These are phyloP conservation scores for Brassica napus DNA, from an alignment of 345 rosid genomes.

Conservation along the genomic window DNA sequence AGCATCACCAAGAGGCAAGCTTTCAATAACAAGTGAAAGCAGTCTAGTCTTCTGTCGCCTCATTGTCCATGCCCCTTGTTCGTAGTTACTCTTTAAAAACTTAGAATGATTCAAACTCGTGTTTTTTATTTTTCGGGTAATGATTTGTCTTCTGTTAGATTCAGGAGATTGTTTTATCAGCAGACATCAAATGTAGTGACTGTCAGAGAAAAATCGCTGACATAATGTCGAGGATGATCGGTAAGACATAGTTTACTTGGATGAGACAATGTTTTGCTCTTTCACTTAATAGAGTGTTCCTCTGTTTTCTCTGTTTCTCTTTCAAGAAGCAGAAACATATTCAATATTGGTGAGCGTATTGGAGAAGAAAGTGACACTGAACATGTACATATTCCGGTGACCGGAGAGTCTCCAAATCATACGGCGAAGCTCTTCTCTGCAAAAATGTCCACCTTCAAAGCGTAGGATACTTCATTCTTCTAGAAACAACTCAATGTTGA, in stretches of 20 bases:
- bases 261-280: background rate
- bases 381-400: conserved; percentile 60
- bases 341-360: conserved; percentile 60
- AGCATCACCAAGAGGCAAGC: conserved; percentile 33
- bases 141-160: conserved; percentile 47
- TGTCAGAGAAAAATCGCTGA: conserved; percentile 77
- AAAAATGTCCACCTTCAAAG: conserved; percentile 62
- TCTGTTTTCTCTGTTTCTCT: background rate
- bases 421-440: conserved; percentile 42
- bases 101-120: background rate
- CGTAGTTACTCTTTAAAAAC: conserved; percentile 41
- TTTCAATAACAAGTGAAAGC: conserved; percentile 51
- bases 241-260: conserved; percentile 36
- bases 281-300: background rate
- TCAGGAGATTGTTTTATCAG: conserved; percentile 81
- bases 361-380: conserved; percentile 78
- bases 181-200: conserved; percentile 66
- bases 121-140: background rate
- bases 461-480: conserved; percentile 47
- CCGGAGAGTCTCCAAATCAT: conserved; percentile 32
- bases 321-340: conserved; percentile 58
- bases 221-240: conserved; percentile 72
- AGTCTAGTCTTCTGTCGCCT: conserved; percentile 82
- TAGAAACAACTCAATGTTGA: conserved; percentile 23
- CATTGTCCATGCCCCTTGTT: conserved; percentile 83